Base-by-base conservation (phyloP, 495 filamentous ascomycete species). In the Podospora anserina region DNA sequence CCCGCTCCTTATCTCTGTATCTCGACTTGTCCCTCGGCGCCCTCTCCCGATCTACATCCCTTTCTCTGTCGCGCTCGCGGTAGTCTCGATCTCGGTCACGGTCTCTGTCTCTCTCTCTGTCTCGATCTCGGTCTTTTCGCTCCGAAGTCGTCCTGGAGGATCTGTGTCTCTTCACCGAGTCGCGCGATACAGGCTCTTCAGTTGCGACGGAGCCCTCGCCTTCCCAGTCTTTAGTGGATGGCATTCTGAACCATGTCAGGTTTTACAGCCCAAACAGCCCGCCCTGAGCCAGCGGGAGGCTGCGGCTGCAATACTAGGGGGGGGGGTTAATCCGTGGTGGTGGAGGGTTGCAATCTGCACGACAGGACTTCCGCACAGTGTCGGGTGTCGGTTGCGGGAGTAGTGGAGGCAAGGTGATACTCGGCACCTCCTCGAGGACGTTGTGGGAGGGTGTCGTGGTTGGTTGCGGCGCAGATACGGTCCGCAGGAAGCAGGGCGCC, bases 221-320 rank as follows among this genome's bases (percentile, higher is more conserved):
- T 66, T 83, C 79, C 67, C 74, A 76, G 66, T 83, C 82, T 75
- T 78, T 79, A 74, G 76, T 74, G 66, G 81, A 80, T 57, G 81
- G 79, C 82, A 84, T 82, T 71, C 69, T 73, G 73, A 68, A 78
- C 71, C 74, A 77, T 80, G 72, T 74, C 77, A 77, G 70, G 76
- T 77, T 72, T 66, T 68, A 65, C 63, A 70, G 66, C 71, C 74
- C 28, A 63, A 63, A 63, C 27, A n/a, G 30, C 30, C 27, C 75
- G 69, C 69, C 71, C 68, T 63, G 44, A 65, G 27, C n/a, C 55
- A 58, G 55, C 72, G 72, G 76, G 66, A 70, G 61, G 61, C 70
- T 61, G 66, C 71, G 62, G 70, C 56, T 69, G 66, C 53, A 67
- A 60, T 27, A 23, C 30, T 28, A 60, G 53, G 39, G 20, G 20